Evolutionary conservation across 768 basidiomycete species (phyloP).

Genomic region (Chalciporus sphaerocephalus): DNA sequence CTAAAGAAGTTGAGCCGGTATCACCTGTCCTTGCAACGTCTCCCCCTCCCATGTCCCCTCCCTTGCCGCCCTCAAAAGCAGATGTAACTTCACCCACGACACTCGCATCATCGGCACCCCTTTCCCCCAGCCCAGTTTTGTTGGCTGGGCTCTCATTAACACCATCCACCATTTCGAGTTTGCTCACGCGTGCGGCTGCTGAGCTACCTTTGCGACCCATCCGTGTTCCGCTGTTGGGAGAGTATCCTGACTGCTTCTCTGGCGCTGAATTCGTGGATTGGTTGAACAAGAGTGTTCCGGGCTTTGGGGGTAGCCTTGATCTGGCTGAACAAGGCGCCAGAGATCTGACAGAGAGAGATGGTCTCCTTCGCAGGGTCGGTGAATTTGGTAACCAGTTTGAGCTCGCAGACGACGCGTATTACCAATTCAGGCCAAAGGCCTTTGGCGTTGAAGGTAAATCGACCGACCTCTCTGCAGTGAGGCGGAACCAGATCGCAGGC

Average conservation of each 20-base stretch:
- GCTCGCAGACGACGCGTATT: constrained; percentile 72
- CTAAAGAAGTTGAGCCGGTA: constrained; percentile 49
- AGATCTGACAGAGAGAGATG: constrained; percentile 50
- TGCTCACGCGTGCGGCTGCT: constrained; percentile 66
- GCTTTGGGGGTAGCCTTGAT: constrained; percentile 73
- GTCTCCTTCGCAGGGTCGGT: constrained; percentile 66
- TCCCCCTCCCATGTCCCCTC: constrained; percentile 63
- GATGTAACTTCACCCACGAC: constrained; percentile 36
- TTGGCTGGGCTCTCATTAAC: constrained; percentile 72
- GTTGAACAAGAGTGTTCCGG: constrained; percentile 74
- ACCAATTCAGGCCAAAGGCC: constrained; percentile 75
- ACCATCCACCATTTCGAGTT: constrained; percentile 58
- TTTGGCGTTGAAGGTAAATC: constrained; percentile 28
- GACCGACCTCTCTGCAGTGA: constrained; percentile 23
- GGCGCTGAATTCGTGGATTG: constrained; percentile 88
- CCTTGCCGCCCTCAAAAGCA: constrained; percentile 43
- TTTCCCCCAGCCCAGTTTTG: constrained; percentile 53
- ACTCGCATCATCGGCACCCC: constrained; percentile 35
- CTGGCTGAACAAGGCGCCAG: constrained; percentile 68
- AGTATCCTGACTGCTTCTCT: constrained; percentile 81
- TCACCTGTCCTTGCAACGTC: constrained; percentile 38
- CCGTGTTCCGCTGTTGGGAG: constrained; percentile 74
- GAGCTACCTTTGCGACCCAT: constrained; percentile 70
- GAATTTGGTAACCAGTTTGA: constrained; percentile 83
- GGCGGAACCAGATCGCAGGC: constrained; percentile 41